Conservation (phyloP, 2,329 filamentous ascomycete genomes). For the Xylariaceae sp. region DNA sequence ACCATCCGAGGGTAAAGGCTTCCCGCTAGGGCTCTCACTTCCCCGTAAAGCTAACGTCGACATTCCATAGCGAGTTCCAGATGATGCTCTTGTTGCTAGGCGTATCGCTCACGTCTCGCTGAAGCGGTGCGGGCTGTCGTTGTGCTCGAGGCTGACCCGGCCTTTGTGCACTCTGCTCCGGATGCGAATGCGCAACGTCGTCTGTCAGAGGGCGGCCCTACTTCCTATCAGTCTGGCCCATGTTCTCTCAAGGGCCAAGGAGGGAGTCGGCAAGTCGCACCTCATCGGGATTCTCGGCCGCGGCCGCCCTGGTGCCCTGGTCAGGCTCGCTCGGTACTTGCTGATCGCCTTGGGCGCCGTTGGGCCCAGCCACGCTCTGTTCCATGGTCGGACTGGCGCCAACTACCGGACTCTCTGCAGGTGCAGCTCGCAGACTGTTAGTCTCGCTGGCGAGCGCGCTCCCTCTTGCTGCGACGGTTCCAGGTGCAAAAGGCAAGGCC, state of each 20-base stretch:
- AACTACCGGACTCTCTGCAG: conserved; percentile 34
- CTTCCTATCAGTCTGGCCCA: conserved; percentile 27
- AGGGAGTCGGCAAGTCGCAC: conserved; percentile 52
- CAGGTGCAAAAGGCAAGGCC: conserved; percentile 54
- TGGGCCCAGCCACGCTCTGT: conserved; percentile 21
- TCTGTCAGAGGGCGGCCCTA: conserved; percentile 22
- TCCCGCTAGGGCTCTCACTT: conserved; percentile 34
- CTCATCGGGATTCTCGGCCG: conserved; percentile 36
- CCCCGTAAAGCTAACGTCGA: conserved; percentile 50
- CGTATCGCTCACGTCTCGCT: conserved; percentile 39
- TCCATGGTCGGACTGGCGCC: conserved; percentile 33
- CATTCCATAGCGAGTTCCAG: conserved; percentile 60
- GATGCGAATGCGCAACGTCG: conserved; percentile 14
- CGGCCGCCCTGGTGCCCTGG: conserved; percentile 15
- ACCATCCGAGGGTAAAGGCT: background rate
- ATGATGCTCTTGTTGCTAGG: conserved; percentile 46
- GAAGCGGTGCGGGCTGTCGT: conserved; percentile 21
- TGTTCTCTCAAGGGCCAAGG: conserved; percentile 41
- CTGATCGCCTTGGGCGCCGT: conserved; percentile 26
- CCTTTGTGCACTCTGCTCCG: conserved; percentile 20
- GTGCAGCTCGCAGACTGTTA: conserved; percentile 51
- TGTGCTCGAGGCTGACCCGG: conserved; percentile 20
- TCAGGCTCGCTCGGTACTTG: conserved; percentile 13
- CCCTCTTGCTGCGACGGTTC: conserved; percentile 41
- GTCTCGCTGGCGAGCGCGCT: conserved; percentile 56